Conservation (phyloP, 164 flowering plant species). For the Santalum album region DNA sequence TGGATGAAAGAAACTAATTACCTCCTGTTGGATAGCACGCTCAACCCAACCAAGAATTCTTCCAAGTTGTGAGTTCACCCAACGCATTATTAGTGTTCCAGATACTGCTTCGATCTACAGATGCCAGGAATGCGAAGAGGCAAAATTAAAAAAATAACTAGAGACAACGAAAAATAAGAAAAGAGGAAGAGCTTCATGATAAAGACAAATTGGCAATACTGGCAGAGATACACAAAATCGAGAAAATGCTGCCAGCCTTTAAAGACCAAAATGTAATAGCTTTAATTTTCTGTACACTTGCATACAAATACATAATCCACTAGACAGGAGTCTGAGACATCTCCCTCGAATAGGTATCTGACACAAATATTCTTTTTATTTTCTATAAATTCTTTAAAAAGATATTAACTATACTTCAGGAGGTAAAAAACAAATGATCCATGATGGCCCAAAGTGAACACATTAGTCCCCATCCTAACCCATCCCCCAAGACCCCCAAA, state of each 20-base stretch:
- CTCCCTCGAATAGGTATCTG: no score
- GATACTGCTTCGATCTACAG: constrained; percentile 75
- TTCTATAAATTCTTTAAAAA: no score
- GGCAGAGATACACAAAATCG: neutral
- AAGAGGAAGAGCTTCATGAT: neutral
- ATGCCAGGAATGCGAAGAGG: neutral
- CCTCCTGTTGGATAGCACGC: constrained; percentile 91
- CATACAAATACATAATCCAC: no score
- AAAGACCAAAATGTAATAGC: no score
- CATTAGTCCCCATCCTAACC: no score
- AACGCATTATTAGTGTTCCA: constrained; percentile 88
- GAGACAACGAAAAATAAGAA: neutral
- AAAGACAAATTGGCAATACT: neutral
- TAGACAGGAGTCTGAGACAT: no score
- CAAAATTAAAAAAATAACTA: neutral
- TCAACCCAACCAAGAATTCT: constrained; percentile 85
- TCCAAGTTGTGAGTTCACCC: constrained; percentile 92
- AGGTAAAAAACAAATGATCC: no score
- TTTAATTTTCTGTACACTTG: no score
- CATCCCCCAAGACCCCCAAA: no score
- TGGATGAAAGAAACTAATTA: constrained; percentile 11
- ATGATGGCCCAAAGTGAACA: no score
- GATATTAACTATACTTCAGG: no score
- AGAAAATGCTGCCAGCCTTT: neutral
- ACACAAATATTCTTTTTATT: no score